Base-by-base conservation (phyloP, 75 land plant genomes). In the Pinus tabuliformis region DNA sequence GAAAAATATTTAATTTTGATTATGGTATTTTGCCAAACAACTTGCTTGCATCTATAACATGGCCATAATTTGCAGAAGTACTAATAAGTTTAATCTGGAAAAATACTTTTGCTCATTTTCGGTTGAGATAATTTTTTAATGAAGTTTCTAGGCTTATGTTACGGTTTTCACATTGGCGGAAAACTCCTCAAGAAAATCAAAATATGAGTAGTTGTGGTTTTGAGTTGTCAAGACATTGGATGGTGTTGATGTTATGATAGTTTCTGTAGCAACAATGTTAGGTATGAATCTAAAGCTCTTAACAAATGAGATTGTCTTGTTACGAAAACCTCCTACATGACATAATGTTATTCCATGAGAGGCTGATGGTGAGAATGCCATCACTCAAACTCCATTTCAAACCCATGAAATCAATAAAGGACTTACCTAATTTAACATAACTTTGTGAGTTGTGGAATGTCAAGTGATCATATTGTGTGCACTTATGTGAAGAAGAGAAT, bases 1-100 rank as follows among this genome's bases (percentile, higher is more conserved):
- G 56, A 56, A 76, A 79, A 2, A 81, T 70, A 76, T 87, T 84
- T 37, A 2, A 42, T 37, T 65, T 65, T 57, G 57, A 30, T 0
- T 36, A 15, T 16, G 3, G 39, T 56, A 72, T 72, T 52, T 72
- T 72, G 6, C 52, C 73, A 24, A 72, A 72, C 45, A 72, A 16
- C 22, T 20, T 57, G 45, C 73, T 7, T 12, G 73, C 73, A 54
- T 72, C 20, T 2, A 20, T 22, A 13, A 63, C 24, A 30, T 12
- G 13, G n/a, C 66, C 66, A 26, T 1, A 63, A 30, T 20, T 30
- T 3, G 0, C 66, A 63, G 28, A 63, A 5, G 12, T 63, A 22
- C 22, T 63, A 0, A 63, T 14, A n/a, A 63, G 28, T 63, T 22
- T 63, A 17, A 20, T 17, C 37, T 21, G 21, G 2, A 37, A 65